Evolutionary conservation across 441 rosid species (phyloP).

Genomic region (Omphalea diandra): DNA sequence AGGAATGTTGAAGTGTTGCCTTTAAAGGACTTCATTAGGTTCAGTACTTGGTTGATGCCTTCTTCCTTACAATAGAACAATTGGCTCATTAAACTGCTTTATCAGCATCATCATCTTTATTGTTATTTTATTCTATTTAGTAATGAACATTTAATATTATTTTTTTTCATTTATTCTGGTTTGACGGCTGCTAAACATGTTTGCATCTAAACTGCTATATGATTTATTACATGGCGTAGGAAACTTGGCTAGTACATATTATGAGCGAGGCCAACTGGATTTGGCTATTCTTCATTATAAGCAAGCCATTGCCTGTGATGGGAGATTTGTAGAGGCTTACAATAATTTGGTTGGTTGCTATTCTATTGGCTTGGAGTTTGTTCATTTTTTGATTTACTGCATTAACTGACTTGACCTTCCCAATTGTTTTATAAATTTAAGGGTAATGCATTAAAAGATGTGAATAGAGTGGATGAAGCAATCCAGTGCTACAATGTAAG

Average conservation of each 20-base stretch:
- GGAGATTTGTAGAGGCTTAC: slow-evolving; percentile 92
- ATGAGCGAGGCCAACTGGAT: slow-evolving; percentile 90
- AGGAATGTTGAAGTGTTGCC: no score
- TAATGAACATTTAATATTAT: no score
- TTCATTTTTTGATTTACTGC: neutral
- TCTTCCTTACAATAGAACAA: neutral
- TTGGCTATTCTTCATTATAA: slow-evolving; percentile 84
- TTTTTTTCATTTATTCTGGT: neutral
- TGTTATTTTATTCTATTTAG: neutral
- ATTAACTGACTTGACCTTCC: slow-evolving; percentile 10
- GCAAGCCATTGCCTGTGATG: slow-evolving; percentile 85
- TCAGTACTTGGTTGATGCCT: neutral
- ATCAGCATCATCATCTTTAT: no score
- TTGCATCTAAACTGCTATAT: neutral
- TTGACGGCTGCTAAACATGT: neutral
- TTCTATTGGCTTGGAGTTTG: neutral
- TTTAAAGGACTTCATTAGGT: neutral
- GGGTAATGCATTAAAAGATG: slow-evolving; percentile 98
- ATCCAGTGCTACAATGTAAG: slow-evolving; percentile 90
- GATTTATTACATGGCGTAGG: slow-evolving; percentile 42
- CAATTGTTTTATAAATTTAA: slow-evolving; percentile 30
- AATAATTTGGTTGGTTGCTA: slow-evolving; percentile 81
- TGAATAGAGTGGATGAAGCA: slow-evolving; percentile 92
- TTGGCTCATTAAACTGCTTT: neutral
- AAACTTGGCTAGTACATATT: slow-evolving; percentile 83